These are phyloP conservation scores for Penicillium sp. DNA, from an alignment of 2,329 filamentous ascomycete species.

Conservation along the genomic window DNA sequence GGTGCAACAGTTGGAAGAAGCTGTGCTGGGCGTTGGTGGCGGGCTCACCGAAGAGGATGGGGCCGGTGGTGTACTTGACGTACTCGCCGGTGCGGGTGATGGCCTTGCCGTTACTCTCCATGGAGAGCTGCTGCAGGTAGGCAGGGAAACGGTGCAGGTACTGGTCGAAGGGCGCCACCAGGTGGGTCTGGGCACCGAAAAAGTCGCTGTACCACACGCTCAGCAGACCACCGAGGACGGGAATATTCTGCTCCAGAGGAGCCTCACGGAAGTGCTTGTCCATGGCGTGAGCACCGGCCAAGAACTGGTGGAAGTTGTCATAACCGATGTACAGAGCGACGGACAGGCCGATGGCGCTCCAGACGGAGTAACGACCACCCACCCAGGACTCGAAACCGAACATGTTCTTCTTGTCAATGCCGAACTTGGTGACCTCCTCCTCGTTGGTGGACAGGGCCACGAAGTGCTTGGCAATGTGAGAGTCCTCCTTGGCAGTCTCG, in stretches of 20 bases:
- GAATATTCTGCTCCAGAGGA: constrained; percentile 89
- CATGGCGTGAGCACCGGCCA: constrained; percentile 90
- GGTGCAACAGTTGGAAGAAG: constrained; percentile 98
- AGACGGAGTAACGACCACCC: constrained; percentile 94
- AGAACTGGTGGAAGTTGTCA: constrained; percentile 95
- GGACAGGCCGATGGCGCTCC: constrained; percentile 94
- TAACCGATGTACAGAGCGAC: constrained; percentile 91
- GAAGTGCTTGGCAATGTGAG: constrained; percentile 89
- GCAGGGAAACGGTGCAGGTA: constrained; percentile 98
- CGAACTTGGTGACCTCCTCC: constrained; percentile 91
- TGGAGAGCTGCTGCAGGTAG: constrained; percentile 96
- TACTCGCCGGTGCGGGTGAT: constrained; percentile 79
- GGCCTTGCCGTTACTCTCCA: constrained; percentile 99
- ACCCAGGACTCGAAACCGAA: constrained; percentile 99
- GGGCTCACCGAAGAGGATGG: constrained; percentile 93
- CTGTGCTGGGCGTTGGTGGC: constrained; percentile 99
- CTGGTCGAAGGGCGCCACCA: constrained; percentile 96
- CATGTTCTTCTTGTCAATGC: constrained; percentile 98
- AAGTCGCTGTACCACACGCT: constrained; percentile 99
- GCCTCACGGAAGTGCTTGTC: constrained; percentile 94
- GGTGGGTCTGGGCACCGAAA: constrained; percentile 93
- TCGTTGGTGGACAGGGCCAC: constrained; percentile 96
- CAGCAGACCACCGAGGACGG: constrained; percentile 78
- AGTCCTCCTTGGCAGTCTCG: constrained; percentile 64
- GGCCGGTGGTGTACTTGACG: constrained; percentile 93